A percentile compares a stretch with the other conserved stretches of the same genome.
Conservation (phyloP, 257 asterid species). For the Cruciata laevipes region DNA sequence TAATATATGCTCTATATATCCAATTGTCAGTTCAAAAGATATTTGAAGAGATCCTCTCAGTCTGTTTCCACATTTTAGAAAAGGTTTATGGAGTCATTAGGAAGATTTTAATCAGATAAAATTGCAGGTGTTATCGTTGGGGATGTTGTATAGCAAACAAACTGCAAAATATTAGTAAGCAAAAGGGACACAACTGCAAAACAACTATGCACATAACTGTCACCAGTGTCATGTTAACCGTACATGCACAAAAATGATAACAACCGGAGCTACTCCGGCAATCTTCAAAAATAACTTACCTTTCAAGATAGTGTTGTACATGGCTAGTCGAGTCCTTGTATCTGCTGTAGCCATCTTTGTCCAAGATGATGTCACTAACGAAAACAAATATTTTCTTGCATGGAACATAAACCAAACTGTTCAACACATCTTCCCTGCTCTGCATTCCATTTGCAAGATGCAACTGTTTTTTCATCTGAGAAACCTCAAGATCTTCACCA, state of each 20-base stretch:
- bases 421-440: conserved; percentile 45
- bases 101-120: too few relatives aligned
- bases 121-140: background rate
- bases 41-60: background rate
- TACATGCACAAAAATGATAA: conserved; percentile 1
- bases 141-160: background rate
- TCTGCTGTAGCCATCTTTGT: conserved; percentile 47
- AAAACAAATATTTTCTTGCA: conserved; percentile 65
- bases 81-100: background rate
- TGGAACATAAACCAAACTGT: conserved; percentile 85
- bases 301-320: conserved; percentile 54
- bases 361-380: conserved; percentile 53
- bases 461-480: conserved; percentile 33
- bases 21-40: background rate
- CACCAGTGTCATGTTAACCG: background rate
- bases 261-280: background rate
- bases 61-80: background rate
- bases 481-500: conserved; percentile 26
- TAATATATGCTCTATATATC: background rate
- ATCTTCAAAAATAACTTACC: conserved; percentile 35
- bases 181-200: background rate
- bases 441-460: conserved; percentile 70
- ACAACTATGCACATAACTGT: background rate
- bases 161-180: background rate
- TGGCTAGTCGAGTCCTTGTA: conserved; percentile 47